These are phyloP conservation scores for Eucalyptus marginata DNA, from an alignment of 345 rosid species.

Conservation along the genomic window DNA sequence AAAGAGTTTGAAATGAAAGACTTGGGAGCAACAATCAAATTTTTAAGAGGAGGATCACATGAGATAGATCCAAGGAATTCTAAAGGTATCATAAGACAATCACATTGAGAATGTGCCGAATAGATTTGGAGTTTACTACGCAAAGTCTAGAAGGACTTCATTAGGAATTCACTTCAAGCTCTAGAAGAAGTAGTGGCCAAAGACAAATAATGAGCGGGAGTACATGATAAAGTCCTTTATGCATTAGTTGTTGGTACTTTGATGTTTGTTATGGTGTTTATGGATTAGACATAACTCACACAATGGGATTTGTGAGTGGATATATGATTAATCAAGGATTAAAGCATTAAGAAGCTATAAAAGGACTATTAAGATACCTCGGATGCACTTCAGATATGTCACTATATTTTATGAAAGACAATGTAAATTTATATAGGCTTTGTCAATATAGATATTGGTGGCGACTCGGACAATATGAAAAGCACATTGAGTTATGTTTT, in stretches of 20 bases:
- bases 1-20: neutral
- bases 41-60: neutral
- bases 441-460: neutral
- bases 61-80: neutral
- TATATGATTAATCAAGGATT: no score
- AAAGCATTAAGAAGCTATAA: neutral
- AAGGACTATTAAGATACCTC: neutral
- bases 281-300: neutral
- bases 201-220: neutral
- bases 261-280: neutral
- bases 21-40: neutral
- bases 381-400: fast-evolving
- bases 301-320: neutral
- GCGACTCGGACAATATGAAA: neutral
- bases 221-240: neutral
- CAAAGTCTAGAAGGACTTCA: neutral
- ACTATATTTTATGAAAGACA: no score
- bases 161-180: neutral
- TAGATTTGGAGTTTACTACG: neutral
- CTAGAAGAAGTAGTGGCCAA: neutral
- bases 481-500: neutral
- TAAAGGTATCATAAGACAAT: neutral
- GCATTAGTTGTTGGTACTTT: neutral
- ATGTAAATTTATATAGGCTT: neutral
- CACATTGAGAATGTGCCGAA: neutral